Evolutionary conservation across 2,329 filamentous ascomycete species (phyloP).

Genomic region (Venturia pyrina): DNA sequence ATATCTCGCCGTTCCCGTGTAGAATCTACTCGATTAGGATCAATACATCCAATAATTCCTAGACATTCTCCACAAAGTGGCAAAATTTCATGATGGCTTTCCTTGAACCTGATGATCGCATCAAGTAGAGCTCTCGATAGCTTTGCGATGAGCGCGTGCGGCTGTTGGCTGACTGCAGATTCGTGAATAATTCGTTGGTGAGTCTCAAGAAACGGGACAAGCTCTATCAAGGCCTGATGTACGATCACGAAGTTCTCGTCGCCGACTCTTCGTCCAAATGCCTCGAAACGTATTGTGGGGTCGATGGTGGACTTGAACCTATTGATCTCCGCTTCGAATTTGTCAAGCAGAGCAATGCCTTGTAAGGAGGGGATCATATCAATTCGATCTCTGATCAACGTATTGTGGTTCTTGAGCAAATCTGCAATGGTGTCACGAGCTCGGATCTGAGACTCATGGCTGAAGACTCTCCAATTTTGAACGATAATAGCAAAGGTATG

Average conservation of each 20-base stretch:
- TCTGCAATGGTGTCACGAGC: constrained; percentile 54
- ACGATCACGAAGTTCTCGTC: constrained; percentile 86
- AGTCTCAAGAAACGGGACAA: constrained; percentile 59
- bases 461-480: constrained; percentile 65
- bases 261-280: constrained; percentile 63
- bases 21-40: constrained; percentile 79
- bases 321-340: constrained; percentile 56
- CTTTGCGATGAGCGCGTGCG: constrained; percentile 60
- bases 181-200: constrained; percentile 73
- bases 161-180: constrained; percentile 72
- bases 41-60: constrained; percentile 81
- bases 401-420: constrained; percentile 53
- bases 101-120: constrained; percentile 71
- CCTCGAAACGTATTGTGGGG: constrained; percentile 53
- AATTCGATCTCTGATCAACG: constrained; percentile 55
- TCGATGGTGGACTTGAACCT: constrained; percentile 56
- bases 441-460: constrained; percentile 46
- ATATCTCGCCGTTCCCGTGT: constrained; percentile 72
- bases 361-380: constrained; percentile 69
- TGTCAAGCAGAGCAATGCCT: constrained; percentile 57
- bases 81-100: constrained; percentile 55
- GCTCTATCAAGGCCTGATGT: constrained; percentile 66
- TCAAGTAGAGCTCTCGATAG: constrained; percentile 74
- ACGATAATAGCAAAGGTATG: constrained; percentile 83
- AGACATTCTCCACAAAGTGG: constrained; percentile 70